Conservation (phyloP, 768 basidiomycete genomes). For the Suillus subalutaceus region DNA sequence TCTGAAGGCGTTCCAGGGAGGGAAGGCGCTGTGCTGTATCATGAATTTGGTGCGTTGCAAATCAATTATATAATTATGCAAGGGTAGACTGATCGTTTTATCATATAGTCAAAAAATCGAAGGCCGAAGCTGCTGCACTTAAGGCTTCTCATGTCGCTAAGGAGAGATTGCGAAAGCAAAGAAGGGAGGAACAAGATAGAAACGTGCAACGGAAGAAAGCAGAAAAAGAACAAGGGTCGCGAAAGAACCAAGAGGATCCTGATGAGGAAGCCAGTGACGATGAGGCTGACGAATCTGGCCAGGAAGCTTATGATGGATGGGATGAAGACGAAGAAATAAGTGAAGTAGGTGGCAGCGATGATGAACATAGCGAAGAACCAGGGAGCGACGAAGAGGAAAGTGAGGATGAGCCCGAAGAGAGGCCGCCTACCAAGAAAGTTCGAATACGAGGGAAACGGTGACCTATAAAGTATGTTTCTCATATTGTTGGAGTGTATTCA, state of each 20-base stretch:
- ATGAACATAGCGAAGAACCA: slow-evolving; percentile 35
- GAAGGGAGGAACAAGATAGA: slow-evolving; percentile 87
- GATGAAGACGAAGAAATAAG: slow-evolving; percentile 69
- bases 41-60: slow-evolving; percentile 79
- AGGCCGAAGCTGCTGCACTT: slow-evolving; percentile 66
- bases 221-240: slow-evolving; percentile 28
- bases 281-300: slow-evolving; percentile 44
- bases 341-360: slow-evolving; percentile 52
- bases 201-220: slow-evolving; percentile 88
- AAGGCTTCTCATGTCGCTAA: slow-evolving; percentile 79
- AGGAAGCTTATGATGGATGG: slow-evolving; percentile 44
- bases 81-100: slow-evolving; percentile 8
- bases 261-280: slow-evolving; percentile 47
- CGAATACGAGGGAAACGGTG: slow-evolving; percentile 54
- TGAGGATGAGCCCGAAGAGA: slow-evolving; percentile 49
- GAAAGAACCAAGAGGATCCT: slow-evolving; percentile 34
- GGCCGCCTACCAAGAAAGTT: slow-evolving; percentile 56
- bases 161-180: slow-evolving; percentile 71
- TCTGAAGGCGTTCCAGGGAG: slow-evolving; percentile 92
- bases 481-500: not conserved
- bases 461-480: slow-evolving; percentile 13
- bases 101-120: slow-evolving; percentile 82
- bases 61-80: slow-evolving; percentile 4
- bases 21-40: slow-evolving; percentile 92
- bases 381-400: slow-evolving; percentile 41